Evolutionary conservation across 2,329 filamentous ascomycete species (phyloP).

Genomic region (Diplocarpon mali): DNA sequence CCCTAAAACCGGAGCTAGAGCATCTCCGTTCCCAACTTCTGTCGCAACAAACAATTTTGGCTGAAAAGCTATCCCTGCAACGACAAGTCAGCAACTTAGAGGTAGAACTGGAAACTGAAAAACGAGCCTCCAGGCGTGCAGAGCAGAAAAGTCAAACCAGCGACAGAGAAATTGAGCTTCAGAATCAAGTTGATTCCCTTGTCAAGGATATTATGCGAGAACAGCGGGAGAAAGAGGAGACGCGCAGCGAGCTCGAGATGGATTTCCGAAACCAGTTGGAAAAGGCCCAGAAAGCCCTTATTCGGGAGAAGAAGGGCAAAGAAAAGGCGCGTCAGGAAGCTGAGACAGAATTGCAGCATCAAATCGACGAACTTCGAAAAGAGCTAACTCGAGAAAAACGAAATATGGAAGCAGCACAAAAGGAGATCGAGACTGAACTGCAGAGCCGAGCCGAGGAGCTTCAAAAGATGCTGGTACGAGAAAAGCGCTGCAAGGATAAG

Average conservation of each 20-base stretch:
- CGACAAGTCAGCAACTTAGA: conserved; percentile 67
- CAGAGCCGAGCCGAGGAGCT: conserved; percentile 25
- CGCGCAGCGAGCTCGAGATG: conserved; percentile 10
- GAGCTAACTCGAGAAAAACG: conserved; percentile 30
- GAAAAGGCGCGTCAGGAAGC: conserved; percentile 17
- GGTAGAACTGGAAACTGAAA: conserved; percentile 75
- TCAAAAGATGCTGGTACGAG: conserved; percentile 27
- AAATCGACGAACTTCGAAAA: conserved; percentile 23
- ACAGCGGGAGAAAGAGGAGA: conserved; percentile 29
- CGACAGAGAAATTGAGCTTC: conserved; percentile 30
- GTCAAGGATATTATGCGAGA: conserved; percentile 31
- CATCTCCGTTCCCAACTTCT: conserved; percentile 46
- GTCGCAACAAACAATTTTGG: conserved; percentile 55
- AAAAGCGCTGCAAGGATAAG: conserved; percentile 34
- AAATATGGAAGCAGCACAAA: conserved; percentile 22
- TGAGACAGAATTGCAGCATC: conserved; percentile 32
- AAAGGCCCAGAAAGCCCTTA: conserved; percentile 28
- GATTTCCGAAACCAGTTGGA: conserved; percentile 33
- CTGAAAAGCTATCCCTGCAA: conserved; percentile 71
- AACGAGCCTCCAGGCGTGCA: conserved; percentile 52
- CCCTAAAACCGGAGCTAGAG: conserved; percentile 49
- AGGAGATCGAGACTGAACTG: conserved; percentile 24
- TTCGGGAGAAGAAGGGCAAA: conserved; percentile 24
- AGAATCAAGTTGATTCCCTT: conserved; percentile 31
- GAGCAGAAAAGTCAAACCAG: conserved; percentile 32